Base-by-base conservation (phyloP, 768 basidiomycete genomes). In the Leccinum imitatum region DNA sequence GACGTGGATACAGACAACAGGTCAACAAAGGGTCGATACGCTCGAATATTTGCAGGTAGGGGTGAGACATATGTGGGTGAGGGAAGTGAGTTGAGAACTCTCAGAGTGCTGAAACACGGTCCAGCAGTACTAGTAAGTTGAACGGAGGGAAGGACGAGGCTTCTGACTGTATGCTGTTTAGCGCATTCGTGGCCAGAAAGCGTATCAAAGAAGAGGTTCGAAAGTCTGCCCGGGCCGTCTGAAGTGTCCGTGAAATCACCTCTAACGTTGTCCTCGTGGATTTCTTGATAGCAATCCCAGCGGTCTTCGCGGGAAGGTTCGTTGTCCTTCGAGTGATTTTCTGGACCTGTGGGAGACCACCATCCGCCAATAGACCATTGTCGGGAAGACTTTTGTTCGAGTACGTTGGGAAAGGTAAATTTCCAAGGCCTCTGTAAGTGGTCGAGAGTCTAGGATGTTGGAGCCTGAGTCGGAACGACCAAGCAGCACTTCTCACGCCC, bases 381-480 rank as follows among this genome's bases (percentile, higher is more conserved):
- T 19, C 9, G 14, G 58, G 59, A 44, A 50, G 41, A 17, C 50
- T 69, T 31, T 10, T 57, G 83, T 80, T 70, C 83, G 85, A 25
- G 82, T 79, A 5, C 91, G 82, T 70, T 96, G 93, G 0, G 79
- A 72, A 4, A 97, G 82, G 57, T 91, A 83, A 4, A 87, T 81
- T 5, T 80, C 75, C 31, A 95, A 76, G 0, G 90, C 87, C 53
- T 95, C 92, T 21, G 77, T 71, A 8, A 95, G 75, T 6, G 94
- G 90, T 50, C 87, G 80, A 7, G 92, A 93, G 67, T 97, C 95
- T 25, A 98, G 82, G n/a, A 97, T 80, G 71, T 95, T 95, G 88
- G 47, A 98, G 80, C 3, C 87, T 87, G 4, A 96, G 79, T 15
- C 94, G 80, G 74, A 93, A 95, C 51, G 96, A 74, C 90, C 90